Evolutionary conservation across 805 yeast genomes (phyloP).

Genomic region (Ogataea neopini): DNA sequence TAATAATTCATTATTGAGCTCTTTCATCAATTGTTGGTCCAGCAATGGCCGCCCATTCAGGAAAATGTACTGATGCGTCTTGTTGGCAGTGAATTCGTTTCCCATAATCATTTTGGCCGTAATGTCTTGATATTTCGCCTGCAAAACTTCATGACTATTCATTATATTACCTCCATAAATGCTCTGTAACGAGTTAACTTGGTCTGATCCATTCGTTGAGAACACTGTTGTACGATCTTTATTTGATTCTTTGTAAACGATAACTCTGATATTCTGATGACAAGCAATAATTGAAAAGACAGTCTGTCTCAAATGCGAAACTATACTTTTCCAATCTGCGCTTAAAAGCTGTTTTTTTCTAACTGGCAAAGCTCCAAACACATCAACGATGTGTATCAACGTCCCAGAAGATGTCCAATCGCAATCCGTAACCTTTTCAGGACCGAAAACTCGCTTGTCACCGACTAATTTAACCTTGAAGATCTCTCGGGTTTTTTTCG

Average conservation of each 20-base stretch:
- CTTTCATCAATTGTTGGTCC: conserved; percentile 22
- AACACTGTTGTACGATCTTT: conserved; percentile 5
- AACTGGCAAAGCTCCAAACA: conserved; percentile 48
- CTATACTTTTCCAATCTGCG: conserved; percentile 24
- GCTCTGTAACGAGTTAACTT: conserved; percentile 21
- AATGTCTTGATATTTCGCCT: conserved; percentile 31
- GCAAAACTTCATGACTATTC: conserved; percentile 29
- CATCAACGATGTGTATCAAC: conserved; percentile 35
- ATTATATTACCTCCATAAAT: conserved; percentile 35
- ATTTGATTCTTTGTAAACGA: conserved; percentile 8
- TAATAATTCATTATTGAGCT: conserved; percentile 21
- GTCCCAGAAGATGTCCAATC: conserved; percentile 38
- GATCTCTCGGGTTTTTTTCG: conserved; percentile 40
- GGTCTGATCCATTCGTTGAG: conserved; percentile 5
- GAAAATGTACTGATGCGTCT: conserved; percentile 45
- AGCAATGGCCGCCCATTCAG: conserved; percentile 42
- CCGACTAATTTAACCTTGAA: conserved; percentile 30
- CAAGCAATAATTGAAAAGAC: conserved; percentile 34
- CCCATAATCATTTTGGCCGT: conserved; percentile 43
- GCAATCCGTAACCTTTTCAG: background rate
- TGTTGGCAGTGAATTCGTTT: conserved; percentile 34
- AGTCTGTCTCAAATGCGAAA: conserved; percentile 33
- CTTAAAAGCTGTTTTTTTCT: conserved; percentile 34
- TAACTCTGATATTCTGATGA: conserved; percentile 27
- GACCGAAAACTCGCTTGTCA: conserved; percentile 4